These are phyloP conservation scores for Aspergillus leporis DNA, from an alignment of 495 filamentous ascomycete genomes.

Conservation along the genomic window DNA sequence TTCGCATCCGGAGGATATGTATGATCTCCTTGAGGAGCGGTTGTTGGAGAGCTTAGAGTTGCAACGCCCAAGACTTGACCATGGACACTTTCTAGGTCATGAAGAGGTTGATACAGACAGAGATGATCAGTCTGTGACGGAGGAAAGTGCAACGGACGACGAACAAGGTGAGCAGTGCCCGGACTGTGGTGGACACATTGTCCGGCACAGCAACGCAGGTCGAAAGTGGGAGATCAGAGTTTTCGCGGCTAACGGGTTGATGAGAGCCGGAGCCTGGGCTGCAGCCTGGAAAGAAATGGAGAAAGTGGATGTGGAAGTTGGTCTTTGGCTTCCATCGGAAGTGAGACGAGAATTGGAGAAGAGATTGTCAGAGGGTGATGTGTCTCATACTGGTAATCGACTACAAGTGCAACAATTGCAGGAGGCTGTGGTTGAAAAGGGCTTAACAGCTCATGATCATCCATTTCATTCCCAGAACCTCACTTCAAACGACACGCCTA, in stretches of 20 bases:
- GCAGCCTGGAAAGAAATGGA: constrained; percentile 98
- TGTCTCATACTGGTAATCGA: constrained; percentile 13
- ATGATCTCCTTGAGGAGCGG: constrained; percentile 87
- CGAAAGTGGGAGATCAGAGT: constrained; percentile 83
- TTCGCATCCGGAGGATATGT: constrained; percentile 86
- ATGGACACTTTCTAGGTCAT: constrained; percentile 65
- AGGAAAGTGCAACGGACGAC: constrained; percentile 36
- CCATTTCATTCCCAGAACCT: background rate
- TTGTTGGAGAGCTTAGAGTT: constrained; percentile 87
- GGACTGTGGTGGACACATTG: constrained; percentile 56
- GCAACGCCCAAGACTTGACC: constrained; percentile 68
- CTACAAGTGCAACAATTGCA: constrained; percentile 20
- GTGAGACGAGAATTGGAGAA: constrained; percentile 49
- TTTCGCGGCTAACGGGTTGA: constrained; percentile 90
- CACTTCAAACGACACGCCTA: constrained; percentile 1
- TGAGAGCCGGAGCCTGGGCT: constrained; percentile 88
- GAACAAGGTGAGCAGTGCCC: constrained; percentile 58
- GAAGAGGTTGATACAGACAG: constrained; percentile 43
- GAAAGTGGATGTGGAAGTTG: constrained; percentile 89
- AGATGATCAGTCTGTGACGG: constrained; percentile 29
- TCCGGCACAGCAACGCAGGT: constrained; percentile 42
- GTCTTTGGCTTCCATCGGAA: constrained; percentile 64
- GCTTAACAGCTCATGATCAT: background rate
- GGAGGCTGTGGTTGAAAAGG: constrained; percentile 13
- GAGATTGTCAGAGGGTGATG: constrained; percentile 29